phyloP scores from a whole-genome alignment of 495 filamentous ascomycete genomes.

The Penicillium desertorum region DNA sequence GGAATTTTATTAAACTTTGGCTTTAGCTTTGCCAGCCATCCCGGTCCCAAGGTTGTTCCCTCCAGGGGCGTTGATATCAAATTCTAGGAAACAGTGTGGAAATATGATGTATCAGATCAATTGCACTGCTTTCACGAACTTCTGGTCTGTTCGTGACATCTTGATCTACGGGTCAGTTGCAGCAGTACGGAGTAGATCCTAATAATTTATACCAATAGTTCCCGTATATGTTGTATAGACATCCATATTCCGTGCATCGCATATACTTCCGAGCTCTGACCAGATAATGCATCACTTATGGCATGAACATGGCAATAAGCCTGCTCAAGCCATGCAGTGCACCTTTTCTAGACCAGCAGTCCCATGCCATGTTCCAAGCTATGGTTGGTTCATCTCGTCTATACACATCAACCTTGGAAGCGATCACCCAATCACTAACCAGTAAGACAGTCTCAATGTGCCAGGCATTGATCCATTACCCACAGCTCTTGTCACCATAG shows the following conservation, averaged over 20 bases:
- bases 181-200: neutral
- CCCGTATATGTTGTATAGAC: neutral
- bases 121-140: neutral
- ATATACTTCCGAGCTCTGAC: neutral
- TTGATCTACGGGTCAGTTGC: slow-evolving; percentile 3
- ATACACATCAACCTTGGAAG: neutral
- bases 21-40: slow-evolving; percentile 2
- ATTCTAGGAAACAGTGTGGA: neutral
- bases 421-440: neutral
- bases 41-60: neutral
- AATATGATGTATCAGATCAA: slow-evolving; percentile 3
- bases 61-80: neutral
- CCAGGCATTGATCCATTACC: neutral
- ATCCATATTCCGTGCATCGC: neutral
- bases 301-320: neutral
- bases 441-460: neutral
- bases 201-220: slow-evolving; percentile 4
- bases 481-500: neutral
- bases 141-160: neutral
- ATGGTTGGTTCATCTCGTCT: neutral
- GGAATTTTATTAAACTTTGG: neutral
- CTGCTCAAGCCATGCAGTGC: neutral
- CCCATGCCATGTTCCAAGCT: slow-evolving; percentile 2
- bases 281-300: neutral
- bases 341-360: neutral